Percentiles rank a stretch among this genome's conserved stretches.
Evolutionary conservation across 768 basidiomycete species (phyloP).

Genomic region (Termitomyces sp.): DNA sequence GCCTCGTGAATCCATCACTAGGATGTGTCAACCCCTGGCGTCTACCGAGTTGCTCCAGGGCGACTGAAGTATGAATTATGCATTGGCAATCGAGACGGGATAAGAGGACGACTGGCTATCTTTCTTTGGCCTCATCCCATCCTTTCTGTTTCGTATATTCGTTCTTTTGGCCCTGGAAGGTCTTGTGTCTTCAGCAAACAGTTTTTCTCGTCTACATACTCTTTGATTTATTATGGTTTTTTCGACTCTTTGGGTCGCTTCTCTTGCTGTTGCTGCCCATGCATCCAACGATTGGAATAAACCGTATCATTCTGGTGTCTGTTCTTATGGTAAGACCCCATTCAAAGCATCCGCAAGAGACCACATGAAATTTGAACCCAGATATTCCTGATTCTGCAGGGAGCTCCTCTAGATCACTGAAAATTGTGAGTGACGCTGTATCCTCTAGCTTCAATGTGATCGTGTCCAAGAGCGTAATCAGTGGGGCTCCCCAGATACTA

Average conservation of each 20-base stretch:
- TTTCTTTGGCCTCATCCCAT: constrained; percentile 2
- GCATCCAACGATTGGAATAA: constrained; percentile 42
- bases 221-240: constrained; percentile 6
- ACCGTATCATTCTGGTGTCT: constrained; percentile 35
- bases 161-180: constrained; percentile 13
- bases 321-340: constrained; percentile 30
- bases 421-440: constrained; percentile 27
- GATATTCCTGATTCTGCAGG: constrained; percentile 28
- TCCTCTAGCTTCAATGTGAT: neutral
- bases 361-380: constrained; percentile 2
- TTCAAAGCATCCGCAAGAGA: neutral
- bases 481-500: constrained; percentile 35
- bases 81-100: too few species aligned
- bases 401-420: constrained; percentile 34
- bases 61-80: too few species aligned
- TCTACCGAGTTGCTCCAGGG: too few species aligned
- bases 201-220: neutral
- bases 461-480: constrained; percentile 8
- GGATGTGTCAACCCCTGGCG: too few species aligned
- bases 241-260: constrained; percentile 5
- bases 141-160: constrained; percentile 8
- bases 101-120: neutral
- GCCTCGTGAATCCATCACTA: too few species aligned
- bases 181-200: neutral
- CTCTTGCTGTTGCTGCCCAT: constrained; percentile 13